A percentile compares a stretch with the other conserved stretches of the same genome.
Evolutionary conservation across 1,284 basidiomycete genomes (phyloP).

Genomic region (Golubevia pallescens): DNA sequence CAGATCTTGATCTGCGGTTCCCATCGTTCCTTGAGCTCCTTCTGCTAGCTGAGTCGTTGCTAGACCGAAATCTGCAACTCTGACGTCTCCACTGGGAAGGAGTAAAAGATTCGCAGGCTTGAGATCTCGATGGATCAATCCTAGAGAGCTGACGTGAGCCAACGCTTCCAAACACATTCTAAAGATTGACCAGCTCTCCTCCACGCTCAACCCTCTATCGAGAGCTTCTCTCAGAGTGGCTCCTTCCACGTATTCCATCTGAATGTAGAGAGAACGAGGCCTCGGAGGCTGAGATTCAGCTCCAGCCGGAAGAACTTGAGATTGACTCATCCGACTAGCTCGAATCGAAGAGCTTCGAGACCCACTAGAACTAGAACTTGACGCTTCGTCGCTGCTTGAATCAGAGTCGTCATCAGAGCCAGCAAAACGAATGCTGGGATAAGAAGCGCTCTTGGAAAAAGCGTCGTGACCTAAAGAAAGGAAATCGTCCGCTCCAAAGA

Average conservation of each 20-base stretch:
- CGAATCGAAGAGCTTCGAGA: slow-evolving; percentile 8
- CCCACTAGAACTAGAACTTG: slow-evolving; percentile 15
- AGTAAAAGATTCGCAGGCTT: slow-evolving; percentile 82
- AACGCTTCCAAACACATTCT: slow-evolving; percentile 83
- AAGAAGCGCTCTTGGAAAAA: slow-evolving; percentile 70
- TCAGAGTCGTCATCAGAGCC: slow-evolving; percentile 25
- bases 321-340: slow-evolving; percentile 10
- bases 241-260: slow-evolving; percentile 72
- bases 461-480: slow-evolving; percentile 63
- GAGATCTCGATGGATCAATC: slow-evolving; percentile 91
- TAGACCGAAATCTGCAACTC: slow-evolving; percentile 93
- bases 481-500: slow-evolving; percentile 38
- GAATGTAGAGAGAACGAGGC: slow-evolving; percentile 79
- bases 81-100: slow-evolving; percentile 75
- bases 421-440: slow-evolving; percentile 80
- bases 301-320: slow-evolving; percentile 8
- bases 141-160: slow-evolving; percentile 84
- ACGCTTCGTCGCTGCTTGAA: slow-evolving; percentile 65
- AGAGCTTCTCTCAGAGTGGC: slow-evolving; percentile 56
- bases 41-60: slow-evolving; percentile 65
- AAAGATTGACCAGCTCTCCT: slow-evolving; percentile 57
- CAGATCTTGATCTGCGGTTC: slow-evolving; percentile 69
- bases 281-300: slow-evolving; percentile 54
- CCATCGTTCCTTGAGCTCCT: slow-evolving; percentile 68
- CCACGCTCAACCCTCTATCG: slow-evolving; percentile 49